A percentile compares a stretch with the other conserved stretches of the same genome.
Conservation (phyloP, 257 asterid genomes). For the Nicotiana benthamiana region DNA sequence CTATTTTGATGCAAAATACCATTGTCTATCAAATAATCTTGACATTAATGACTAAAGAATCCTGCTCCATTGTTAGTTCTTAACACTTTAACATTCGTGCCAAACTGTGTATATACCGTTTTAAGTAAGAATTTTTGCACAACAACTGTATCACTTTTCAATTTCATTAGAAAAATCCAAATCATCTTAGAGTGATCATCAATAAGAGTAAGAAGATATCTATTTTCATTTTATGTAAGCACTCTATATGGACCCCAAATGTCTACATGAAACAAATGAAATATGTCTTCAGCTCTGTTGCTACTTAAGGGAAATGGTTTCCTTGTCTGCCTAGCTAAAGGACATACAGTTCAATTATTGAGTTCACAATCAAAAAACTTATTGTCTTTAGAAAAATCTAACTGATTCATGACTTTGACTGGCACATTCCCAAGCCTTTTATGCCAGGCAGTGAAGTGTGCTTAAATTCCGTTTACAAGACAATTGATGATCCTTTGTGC, state of each 20-base stretch:
- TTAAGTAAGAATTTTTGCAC: neutral
- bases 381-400: neutral
- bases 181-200: neutral
- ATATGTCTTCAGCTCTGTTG: fast-evolving
- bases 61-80: neutral
- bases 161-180: neutral
- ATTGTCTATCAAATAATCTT: neutral
- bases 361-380: neutral
- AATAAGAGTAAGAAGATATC: neutral
- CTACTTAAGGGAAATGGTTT: neutral
- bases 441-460: neutral
- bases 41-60: neutral
- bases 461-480: neutral
- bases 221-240: neutral
- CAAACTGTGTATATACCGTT: neutral
- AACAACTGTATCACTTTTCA: neutral
- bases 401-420: neutral
- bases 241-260: neutral
- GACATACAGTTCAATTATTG: neutral
- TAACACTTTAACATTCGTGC: neutral
- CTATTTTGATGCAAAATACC: neutral
- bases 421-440: neutral
- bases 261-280: neutral
- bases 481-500: fast-evolving
- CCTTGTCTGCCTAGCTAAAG: neutral